Evolutionary conservation across 2,329 filamentous ascomycete genomes (phyloP), one percentile per base, ranked within the genome.

Genomic region (Sporothrix brunneoviolacea): DNA sequence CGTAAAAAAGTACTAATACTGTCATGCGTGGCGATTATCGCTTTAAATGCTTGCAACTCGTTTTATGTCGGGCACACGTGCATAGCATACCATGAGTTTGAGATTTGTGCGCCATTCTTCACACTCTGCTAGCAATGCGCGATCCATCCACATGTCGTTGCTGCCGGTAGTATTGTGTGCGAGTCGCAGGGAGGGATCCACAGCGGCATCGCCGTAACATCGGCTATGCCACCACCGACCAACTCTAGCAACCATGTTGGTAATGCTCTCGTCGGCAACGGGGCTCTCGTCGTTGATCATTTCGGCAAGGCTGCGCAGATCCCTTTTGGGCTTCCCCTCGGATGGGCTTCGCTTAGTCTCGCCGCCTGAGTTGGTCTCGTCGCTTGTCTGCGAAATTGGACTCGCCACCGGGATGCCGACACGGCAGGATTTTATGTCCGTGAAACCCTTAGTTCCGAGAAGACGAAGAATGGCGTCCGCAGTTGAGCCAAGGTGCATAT

Each of bases 191-290:
- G 8, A 75, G 68, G 53, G 79, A 8, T 38, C 39, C 15, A 47
- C 66, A 8, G 83, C 73, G 4, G 78, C 75, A 51, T 77, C 80
- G 68, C 96, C 91, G 65, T 96, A 97, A 71, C 91, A 96, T 47
- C 86, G 82, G 9, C 82, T 87, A 68, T 95, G 97, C 93, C 93
- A 98, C 89, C 91, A 97, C 38, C 93, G 79, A 2, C 90, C 91
- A 10, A 97, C 91, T 55, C 91, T 85, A 15, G 90, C 86, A 19
- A 97, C 90, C 76, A 95, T 95, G 62, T 88, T 91, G 13, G 89
- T 88, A 62, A 97, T 95, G 57, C 82, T 84, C 62, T 90, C 88
- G 58, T 95, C 89, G 19, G 86, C 84, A 13, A 78, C 72, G 0
- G 80, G 74, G n/a, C 80, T 78, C 32, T 83, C 76, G 57, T 88